These are phyloP conservation scores for Microstegium vimineum DNA, from an alignment of 176 grass and related monocot genomes.

Conservation along the genomic window DNA sequence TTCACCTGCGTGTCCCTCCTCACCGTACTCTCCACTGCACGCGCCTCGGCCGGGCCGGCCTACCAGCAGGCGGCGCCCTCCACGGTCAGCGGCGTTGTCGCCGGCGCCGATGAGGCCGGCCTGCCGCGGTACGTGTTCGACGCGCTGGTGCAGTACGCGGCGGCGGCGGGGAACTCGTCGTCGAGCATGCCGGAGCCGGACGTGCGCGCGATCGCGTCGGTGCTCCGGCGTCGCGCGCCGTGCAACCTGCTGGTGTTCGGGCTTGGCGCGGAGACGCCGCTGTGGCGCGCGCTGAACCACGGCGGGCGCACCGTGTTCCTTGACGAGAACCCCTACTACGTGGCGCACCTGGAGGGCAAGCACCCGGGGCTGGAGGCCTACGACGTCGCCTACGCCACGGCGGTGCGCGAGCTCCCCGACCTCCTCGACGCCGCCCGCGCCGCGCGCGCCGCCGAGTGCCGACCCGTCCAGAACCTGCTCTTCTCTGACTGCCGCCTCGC, in stretches of 20 bases:
- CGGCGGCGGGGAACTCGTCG: constrained; percentile 56
- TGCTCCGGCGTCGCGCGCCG: constrained; percentile 61
- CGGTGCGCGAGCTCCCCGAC: constrained; percentile 53
- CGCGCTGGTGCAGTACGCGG: constrained; percentile 82
- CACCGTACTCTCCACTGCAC: constrained; percentile 56
- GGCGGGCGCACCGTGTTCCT: constrained; percentile 92
- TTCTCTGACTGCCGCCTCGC: constrained; percentile 91
- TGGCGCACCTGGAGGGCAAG: constrained; percentile 68
- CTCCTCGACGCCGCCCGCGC: constrained; percentile 50
- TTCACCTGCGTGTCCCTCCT: constrained; percentile 71
- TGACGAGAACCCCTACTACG: constrained; percentile 97
- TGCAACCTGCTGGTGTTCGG: constrained; percentile 92
- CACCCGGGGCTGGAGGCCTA: constrained; percentile 83
- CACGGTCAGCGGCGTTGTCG: not conserved
- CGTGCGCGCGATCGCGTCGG: constrained; percentile 61
- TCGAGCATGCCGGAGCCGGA: constrained; percentile 66
- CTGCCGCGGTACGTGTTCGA: constrained; percentile 71
- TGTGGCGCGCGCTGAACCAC: constrained; percentile 96
- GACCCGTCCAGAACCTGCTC: constrained; percentile 91
- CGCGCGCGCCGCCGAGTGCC: constrained; percentile 53
- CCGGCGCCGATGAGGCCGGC: not conserved
- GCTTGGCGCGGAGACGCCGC: constrained; percentile 76
- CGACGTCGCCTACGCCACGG: constrained; percentile 78
- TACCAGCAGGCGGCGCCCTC: constrained; percentile 8
- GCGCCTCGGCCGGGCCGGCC: not conserved